These are phyloP conservation scores for Phytopythium cucurbitacearum DNA, from an alignment of 352 stramenopile genomes.

Conservation along the genomic window DNA sequence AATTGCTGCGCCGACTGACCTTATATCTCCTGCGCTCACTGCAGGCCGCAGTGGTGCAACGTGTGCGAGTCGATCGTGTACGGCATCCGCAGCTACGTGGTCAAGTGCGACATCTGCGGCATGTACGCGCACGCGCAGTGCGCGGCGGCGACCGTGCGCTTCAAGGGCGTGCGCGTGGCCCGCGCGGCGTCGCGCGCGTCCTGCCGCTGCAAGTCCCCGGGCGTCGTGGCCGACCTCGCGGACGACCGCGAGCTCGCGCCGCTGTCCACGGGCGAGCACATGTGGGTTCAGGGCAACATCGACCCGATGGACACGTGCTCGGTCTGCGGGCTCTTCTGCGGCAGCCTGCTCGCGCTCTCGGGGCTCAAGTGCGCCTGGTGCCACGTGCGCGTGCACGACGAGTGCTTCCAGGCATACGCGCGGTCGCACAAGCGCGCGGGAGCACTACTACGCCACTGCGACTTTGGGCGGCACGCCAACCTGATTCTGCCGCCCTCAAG, in stretches of 20 bases:
- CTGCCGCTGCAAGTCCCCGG: constrained; percentile 11
- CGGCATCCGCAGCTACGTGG: constrained; percentile 82
- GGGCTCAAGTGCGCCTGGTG: constrained; percentile 83
- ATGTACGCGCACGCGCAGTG: constrained; percentile 81
- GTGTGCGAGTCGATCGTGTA: constrained; percentile 77
- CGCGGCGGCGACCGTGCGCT: constrained; percentile 45
- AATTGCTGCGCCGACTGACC: constrained; percentile 1
- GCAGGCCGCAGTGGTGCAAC: constrained; percentile 78
- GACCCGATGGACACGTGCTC: constrained; percentile 80
- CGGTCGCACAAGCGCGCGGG: constrained; percentile 15
- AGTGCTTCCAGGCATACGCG: constrained; percentile 51
- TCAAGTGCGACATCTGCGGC: constrained; percentile 81
- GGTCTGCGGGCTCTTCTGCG: constrained; percentile 73
- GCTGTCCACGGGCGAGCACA: constrained; percentile 20
- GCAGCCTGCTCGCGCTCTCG: constrained; percentile 75
- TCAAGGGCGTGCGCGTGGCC: constrained; percentile 19
- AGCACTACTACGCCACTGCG: constrained; percentile 46
- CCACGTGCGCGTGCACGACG: constrained; percentile 74
- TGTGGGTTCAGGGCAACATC: constrained; percentile 84
- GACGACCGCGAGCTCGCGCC: constrained; percentile 1
- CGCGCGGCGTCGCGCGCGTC: constrained; percentile 1
- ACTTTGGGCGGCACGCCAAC: constrained; percentile 62
- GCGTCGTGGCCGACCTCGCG: constrained; percentile 8
- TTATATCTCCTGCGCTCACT: neutral
- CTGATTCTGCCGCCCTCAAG: constrained; percentile 61